Conservation (phyloP, 306 rosid genomes). For the Malus orientalis region DNA sequence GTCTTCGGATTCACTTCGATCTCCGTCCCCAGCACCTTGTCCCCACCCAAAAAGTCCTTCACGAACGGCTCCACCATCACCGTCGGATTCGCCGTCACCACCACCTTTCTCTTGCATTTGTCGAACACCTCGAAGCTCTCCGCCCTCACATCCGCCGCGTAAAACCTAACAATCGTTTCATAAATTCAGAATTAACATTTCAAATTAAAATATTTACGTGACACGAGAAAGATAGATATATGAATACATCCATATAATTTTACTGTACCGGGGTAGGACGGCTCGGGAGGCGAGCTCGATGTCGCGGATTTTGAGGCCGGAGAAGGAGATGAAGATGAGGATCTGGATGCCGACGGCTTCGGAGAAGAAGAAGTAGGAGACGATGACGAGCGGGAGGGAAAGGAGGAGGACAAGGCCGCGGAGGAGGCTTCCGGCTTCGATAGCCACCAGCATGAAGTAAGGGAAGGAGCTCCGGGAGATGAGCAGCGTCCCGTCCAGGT, state of each 20-base stretch:
- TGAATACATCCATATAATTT: background rate
- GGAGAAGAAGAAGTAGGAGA: conserved; percentile 76
- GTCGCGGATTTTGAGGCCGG: conserved; percentile 85
- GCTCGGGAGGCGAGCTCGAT: conserved; percentile 93
- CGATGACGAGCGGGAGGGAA: conserved; percentile 59
- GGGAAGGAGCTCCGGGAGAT: conserved; percentile 74
- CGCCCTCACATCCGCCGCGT: conserved; percentile 81
- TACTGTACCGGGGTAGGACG: conserved; percentile 64
- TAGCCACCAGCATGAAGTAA: conserved; percentile 91
- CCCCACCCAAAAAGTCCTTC: conserved; percentile 80
- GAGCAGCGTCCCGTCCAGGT: conserved; percentile 88
- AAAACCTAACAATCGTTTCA: conserved; percentile 38
- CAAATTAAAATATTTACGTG: background rate
- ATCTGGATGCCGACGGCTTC: conserved; percentile 91
- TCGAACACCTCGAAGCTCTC: conserved; percentile 87
- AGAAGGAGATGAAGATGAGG: conserved; percentile 82
- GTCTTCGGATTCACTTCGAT: conserved; percentile 91
- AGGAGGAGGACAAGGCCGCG: conserved; percentile 88
- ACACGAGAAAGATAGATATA: background rate
- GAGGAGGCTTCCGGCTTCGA: conserved; percentile 92
- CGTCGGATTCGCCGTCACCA: conserved; percentile 89
- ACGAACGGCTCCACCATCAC: conserved; percentile 92
- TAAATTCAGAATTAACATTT: background rate
- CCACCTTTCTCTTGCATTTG: conserved; percentile 77
- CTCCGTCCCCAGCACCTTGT: conserved; percentile 80